phyloP scores from a whole-genome alignment of 495 filamentous ascomycete genomes.

The Lasiosphaeris hirsuta region DNA sequence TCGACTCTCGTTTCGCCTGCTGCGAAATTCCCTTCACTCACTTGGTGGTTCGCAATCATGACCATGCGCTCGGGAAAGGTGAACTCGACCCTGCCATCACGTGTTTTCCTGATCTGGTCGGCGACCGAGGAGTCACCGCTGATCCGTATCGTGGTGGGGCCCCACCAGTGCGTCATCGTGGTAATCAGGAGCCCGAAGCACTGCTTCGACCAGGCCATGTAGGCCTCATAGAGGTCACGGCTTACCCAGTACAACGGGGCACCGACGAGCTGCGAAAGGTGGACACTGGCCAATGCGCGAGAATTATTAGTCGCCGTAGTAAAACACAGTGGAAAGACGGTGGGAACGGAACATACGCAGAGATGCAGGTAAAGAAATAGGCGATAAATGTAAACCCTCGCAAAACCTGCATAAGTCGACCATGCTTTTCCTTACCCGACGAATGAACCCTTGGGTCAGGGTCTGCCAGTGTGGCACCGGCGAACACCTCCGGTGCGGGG shows the following conservation, averaged over 20 bases:
- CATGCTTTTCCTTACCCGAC: slow-evolving; percentile 65
- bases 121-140: slow-evolving; percentile 72
- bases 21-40: slow-evolving; percentile 11
- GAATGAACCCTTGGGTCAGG: slow-evolving; percentile 44
- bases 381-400: slow-evolving; percentile 59
- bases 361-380: slow-evolving; percentile 61
- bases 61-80: slow-evolving; percentile 73
- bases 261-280: slow-evolving; percentile 63
- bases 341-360: slow-evolving; percentile 33
- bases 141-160: slow-evolving; percentile 69
- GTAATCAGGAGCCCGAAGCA: slow-evolving; percentile 70
- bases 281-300: slow-evolving; percentile 45
- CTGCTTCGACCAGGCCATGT: slow-evolving; percentile 74
- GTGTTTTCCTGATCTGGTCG: slow-evolving; percentile 60
- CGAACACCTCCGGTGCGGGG: slow-evolving; percentile 19
- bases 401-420: slow-evolving; percentile 58
- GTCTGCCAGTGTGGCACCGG: slow-evolving; percentile 16
- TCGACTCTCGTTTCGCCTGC: not conserved
- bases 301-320: not conserved
- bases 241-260: slow-evolving; percentile 66
- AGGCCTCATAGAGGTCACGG: slow-evolving; percentile 68
- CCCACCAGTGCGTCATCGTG: slow-evolving; percentile 79
- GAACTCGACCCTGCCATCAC: slow-evolving; percentile 66
- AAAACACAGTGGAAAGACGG: slow-evolving; percentile 4
- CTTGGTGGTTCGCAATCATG: slow-evolving; percentile 83